Evolutionary conservation across 2,329 filamentous ascomycete genomes (phyloP), one percentile per base, ranked within the genome.

Genomic region (Cytospora schulzeri): DNA sequence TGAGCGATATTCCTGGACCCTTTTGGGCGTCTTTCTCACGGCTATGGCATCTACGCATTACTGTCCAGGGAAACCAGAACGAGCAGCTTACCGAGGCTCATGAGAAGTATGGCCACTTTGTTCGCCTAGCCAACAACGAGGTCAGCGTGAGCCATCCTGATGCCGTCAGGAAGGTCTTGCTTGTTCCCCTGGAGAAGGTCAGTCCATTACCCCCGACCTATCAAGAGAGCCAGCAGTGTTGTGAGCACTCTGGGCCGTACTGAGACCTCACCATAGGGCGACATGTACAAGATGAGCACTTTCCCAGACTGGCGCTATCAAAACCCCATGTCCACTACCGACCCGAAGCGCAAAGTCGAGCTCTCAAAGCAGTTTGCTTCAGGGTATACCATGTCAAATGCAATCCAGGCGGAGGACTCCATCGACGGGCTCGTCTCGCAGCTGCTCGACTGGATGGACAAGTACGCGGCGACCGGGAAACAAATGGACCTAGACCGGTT

Each of bases 301-400:
- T 66, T 79, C 26, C 78, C 77, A 14, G 77, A 80, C 67, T 72
- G 74, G 45, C 74, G 74, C 28, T 78, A 75, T 63, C 70, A 76
- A 26, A 77, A 74, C 35, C 74, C 74, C 51, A 80, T 80, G 79
- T 75, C 75, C 3, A 75, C 75, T 59, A 65, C 73, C 22, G 71
- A 76, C 63, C 74, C 73, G 8, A 73, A 73, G 35, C 69, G 70
- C 8, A 74, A 79, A 35, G 73, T 74, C 38, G 68, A 71, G 48
- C 73, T 73, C 54, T 68, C 72, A 9, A 73, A 71, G 29, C 76
- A 77, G 61, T 59, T 78, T 19, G 71, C 75, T 54, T 63, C 71
- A 9, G 72, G 69, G 17, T 75, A 74, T 52, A 69, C 73, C 1
- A 63, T 76, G 11, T 77, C 67, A 77, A 78, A 70, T 59, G 52